Percentiles rank a stretch among this genome's conserved stretches.
Conservation (phyloP, 2,329 filamentous ascomycete genomes). For the Dichotomopilus funicola region DNA sequence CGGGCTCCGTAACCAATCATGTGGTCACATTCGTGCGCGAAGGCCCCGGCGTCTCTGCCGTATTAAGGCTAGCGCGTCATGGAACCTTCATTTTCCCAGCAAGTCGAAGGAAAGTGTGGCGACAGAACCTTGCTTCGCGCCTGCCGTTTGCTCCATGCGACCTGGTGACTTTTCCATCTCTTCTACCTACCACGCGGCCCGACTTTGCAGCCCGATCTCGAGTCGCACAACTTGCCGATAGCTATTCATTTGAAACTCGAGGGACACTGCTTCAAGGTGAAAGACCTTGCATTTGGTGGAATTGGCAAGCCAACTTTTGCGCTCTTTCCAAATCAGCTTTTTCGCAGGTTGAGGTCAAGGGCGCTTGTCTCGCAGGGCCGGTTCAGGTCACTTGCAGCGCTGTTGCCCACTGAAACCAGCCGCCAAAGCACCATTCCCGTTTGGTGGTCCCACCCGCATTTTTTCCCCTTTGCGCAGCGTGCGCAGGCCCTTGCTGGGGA, state of each 20-base stretch:
- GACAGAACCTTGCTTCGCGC: too few relatives aligned
- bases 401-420: slow-evolving; percentile 12
- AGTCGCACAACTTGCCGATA: slow-evolving; percentile 5
- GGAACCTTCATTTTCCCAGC: neutral
- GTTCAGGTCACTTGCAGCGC: neutral
- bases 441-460: slow-evolving; percentile 16
- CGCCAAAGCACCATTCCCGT: slow-evolving; percentile 17
- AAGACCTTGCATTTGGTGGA: too few relatives aligned
- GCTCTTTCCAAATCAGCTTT: too few relatives aligned
- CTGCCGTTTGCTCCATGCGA: neutral
- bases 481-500: slow-evolving; percentile 1
- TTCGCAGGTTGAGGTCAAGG: too few relatives aligned
- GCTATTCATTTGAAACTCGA: neutral
- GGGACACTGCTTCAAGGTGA: neutral
- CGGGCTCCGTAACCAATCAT: slow-evolving; percentile 8
- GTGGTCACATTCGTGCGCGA: neutral
- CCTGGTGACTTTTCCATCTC: neutral
- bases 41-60: neutral
- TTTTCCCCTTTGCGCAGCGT: slow-evolving; percentile 4
- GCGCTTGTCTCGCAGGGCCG: too few relatives aligned
- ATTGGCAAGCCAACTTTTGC: too few relatives aligned
- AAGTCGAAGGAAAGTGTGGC: neutral
- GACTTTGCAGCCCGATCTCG: neutral
- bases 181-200: neutral
- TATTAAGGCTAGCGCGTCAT: slow-evolving; percentile 6